A percentile compares a stretch with the other conserved stretches of the same genome.
These are phyloP conservation scores for Acanthamoeba royreba DNA, from an alignment of 208 protist genomes.

Conservation along the genomic window DNA sequence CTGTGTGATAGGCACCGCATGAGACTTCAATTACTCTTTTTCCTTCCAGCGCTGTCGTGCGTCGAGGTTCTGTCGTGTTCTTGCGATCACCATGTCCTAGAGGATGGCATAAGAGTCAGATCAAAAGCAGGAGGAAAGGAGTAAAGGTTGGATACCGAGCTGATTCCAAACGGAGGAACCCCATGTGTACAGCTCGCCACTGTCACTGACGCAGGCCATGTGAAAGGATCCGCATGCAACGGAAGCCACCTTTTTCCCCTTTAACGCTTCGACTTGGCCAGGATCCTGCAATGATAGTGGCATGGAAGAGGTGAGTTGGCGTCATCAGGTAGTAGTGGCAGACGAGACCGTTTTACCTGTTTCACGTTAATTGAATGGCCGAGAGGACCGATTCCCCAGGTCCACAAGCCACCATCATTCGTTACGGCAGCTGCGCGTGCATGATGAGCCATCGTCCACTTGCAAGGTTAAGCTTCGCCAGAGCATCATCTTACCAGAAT, in stretches of 20 bases:
- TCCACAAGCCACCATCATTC: neutral
- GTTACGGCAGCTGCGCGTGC: neutral
- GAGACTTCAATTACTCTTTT: neutral
- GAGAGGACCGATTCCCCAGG: neutral
- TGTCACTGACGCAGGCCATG: neutral
- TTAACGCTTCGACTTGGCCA: neutral
- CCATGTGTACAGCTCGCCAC: constrained; percentile 33
- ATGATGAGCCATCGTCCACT: too few relatives aligned
- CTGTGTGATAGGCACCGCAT: neutral
- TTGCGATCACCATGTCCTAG: neutral
- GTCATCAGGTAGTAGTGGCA: too few relatives aligned
- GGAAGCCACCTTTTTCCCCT: neutral
- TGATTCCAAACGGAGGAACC: neutral
- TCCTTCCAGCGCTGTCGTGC: neutral
- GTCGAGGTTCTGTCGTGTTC: neutral
- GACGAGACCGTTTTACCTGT: neutral
- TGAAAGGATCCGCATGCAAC: neutral
- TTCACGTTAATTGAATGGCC: neutral
- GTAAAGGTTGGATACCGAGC: neutral
- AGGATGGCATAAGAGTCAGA: too few relatives aligned
- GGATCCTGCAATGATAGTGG: neutral
- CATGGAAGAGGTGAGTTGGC: neutral
- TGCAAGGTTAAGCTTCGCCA: too few relatives aligned
- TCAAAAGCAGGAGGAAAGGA: too few relatives aligned
- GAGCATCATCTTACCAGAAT: neutral